These are phyloP conservation scores for Plasmopara halstedii DNA, from an alignment of 352 stramenopile species.

Conservation along the genomic window DNA sequence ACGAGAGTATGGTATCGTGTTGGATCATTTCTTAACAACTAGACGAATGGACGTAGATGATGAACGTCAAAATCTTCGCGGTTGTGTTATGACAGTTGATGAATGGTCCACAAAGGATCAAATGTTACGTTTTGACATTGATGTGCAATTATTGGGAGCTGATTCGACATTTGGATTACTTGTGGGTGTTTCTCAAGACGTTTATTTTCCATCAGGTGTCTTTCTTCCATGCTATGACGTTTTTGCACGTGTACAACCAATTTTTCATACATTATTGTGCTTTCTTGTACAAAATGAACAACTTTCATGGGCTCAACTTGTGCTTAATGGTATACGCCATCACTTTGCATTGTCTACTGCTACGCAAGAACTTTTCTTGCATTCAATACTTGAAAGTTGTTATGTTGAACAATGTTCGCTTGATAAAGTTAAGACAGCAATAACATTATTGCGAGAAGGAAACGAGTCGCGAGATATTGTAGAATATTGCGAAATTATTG, in stretches of 20 bases:
- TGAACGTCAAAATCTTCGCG: conserved; percentile 34
- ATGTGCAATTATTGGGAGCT: conserved; percentile 63
- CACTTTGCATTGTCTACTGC: conserved; percentile 57
- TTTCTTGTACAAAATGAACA: conserved; percentile 65
- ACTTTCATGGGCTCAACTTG: conserved; percentile 38
- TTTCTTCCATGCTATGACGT: conserved; percentile 65
- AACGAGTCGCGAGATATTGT: conserved; percentile 33
- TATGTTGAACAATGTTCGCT: conserved; percentile 38
- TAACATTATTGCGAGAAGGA: conserved; percentile 37
- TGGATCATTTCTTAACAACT: conserved; percentile 35
- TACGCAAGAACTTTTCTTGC: conserved; percentile 74
- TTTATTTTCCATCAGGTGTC: conserved; percentile 63
- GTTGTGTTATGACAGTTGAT: conserved; percentile 53
- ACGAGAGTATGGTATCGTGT: conserved; percentile 53
- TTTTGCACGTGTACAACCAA: conserved; percentile 68
- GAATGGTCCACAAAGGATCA: conserved; percentile 44
- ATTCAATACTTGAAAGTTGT: conserved; percentile 68
- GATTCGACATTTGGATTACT: conserved; percentile 64
- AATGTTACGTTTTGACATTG: conserved; percentile 72
- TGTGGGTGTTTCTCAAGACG: conserved; percentile 70
- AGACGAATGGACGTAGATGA: conserved; percentile 16
- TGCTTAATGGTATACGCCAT: conserved; percentile 38
- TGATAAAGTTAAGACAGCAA: conserved; percentile 34
- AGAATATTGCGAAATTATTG: conserved; percentile 81
- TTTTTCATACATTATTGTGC: conserved; percentile 68